Evolutionary conservation across 1,139 yeast genomes (phyloP), one percentile per base, ranked within the genome.

Genomic region (Protomyces gravidus): DNA sequence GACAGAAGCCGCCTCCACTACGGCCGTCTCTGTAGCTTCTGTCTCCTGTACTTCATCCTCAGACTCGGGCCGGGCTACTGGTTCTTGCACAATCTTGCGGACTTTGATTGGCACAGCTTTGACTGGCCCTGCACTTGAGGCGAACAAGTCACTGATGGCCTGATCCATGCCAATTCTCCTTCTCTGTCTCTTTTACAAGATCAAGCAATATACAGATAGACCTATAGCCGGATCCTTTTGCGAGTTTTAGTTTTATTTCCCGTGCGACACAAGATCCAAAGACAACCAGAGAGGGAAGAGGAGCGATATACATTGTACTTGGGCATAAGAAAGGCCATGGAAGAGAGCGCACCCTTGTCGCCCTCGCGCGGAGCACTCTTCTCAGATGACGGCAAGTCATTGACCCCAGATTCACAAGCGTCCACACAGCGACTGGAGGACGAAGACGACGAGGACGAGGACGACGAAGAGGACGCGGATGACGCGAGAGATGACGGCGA

Each of bases 51-150:
- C 61, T 27, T 59, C 57, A 28, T 50, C 59, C 50, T 40, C 61
- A 17, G 63, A 64, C 7, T 61, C 64, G 5, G 63, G 65, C 1
- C 66, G 64, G 40, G 67, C 70, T 3, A 67, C 61, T 42, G 66
- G 67, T 46, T 68, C 67, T 49, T 25, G 27, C 27, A 27, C 27
- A 0, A 53, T n/a, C 5, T 46, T 25, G 23, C 58, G 51, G 27
- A 46, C 58, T 17, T 53, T 45, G 36, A 32, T 53, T 5, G 46
- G 45, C 2, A 51, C 51, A 33, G 19, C 21, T 47, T 45, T 42
- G 26, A 53, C 28, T 13, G 58, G 58, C 9, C 58, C 58, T 15
- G 58, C 58, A 17, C 42, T 36, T 19, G 19, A 13, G 9, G 42
- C 42, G 17, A 36, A 36, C 21, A 36, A 17, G 19, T n/a, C 42